Evolutionary conservation across 371 early-diverging fungal genomes (phyloP).

Genomic region (Saksenaea oblongispora): DNA sequence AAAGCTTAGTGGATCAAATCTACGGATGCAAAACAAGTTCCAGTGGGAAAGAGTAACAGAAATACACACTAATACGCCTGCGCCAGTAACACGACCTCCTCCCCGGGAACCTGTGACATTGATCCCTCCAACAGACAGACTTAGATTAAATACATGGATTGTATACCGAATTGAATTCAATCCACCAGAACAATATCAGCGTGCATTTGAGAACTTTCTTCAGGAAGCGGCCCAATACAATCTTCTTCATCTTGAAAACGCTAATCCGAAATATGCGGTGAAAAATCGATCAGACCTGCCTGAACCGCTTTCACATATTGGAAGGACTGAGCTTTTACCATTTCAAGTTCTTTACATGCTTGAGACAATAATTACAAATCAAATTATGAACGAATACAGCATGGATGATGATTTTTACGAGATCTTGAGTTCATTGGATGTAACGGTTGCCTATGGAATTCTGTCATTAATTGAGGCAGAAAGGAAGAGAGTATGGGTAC

Average conservation of each 20-base stretch:
- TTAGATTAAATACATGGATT: conserved; percentile 30
- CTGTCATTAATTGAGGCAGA: conserved; percentile 27
- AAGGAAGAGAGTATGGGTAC: conserved; percentile 38
- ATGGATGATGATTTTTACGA: conserved; percentile 31
- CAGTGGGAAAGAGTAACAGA: conserved; percentile 19
- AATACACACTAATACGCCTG: neutral
- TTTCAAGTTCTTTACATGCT: conserved; percentile 48
- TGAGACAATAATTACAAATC: conserved; percentile 38
- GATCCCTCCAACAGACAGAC: conserved; percentile 1
- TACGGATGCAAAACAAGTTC: neutral
- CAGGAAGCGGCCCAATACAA: conserved; percentile 30
- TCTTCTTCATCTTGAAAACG: neutral
- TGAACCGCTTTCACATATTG: conserved; percentile 3
- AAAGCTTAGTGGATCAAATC: too few relatives aligned
- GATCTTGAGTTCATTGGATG: conserved; percentile 23
- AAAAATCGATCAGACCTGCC: conserved; percentile 3
- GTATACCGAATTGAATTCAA: conserved; percentile 31
- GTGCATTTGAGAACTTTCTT: conserved; percentile 16
- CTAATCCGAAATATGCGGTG: conserved; percentile 4
- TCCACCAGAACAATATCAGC: neutral
- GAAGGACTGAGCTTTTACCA: conserved; percentile 12
- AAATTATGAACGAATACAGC: conserved; percentile 42
- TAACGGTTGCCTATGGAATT: conserved; percentile 24
- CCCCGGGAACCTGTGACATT: conserved; percentile 11
- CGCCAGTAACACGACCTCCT: neutral